Evolutionary conservation across 2,329 filamentous ascomycete genomes (phyloP).

Genomic region (Neopestalotiopsis rosae): DNA sequence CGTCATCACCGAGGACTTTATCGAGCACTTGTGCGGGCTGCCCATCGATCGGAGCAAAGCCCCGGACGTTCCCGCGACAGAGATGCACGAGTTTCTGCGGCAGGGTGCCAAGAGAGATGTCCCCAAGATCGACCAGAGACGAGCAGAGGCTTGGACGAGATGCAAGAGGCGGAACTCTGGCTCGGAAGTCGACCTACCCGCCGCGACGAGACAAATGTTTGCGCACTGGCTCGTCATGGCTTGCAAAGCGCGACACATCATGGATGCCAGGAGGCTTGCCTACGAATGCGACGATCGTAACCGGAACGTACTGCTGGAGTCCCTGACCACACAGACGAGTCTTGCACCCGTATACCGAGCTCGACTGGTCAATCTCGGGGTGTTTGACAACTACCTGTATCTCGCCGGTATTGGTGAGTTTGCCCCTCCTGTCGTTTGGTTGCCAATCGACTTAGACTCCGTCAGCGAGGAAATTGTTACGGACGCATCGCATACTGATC

Average conservation of each 20-base stretch:
- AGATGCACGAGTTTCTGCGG: background rate
- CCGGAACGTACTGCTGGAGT: background rate
- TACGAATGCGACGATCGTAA: background rate
- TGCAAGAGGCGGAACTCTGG: background rate
- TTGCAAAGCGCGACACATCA: background rate
- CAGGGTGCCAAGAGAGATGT: background rate
- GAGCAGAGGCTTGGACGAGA: background rate
- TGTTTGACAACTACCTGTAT: conserved; percentile 1
- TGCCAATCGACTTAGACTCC: background rate
- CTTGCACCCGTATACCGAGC: conserved; percentile 5
- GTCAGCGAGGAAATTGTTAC: too few relatives aligned
- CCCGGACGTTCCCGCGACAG: background rate
- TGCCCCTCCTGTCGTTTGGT: background rate
- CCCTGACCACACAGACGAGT: background rate
- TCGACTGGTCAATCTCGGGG: conserved; percentile 12
- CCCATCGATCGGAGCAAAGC: conserved; percentile 3
- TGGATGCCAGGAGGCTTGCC: conserved; percentile 10
- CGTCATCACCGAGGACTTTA: background rate
- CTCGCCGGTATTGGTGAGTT: conserved; percentile 5
- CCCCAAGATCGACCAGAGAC: background rate
- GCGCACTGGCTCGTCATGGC: conserved; percentile 13
- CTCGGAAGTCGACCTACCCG: background rate
- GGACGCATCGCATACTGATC: background rate
- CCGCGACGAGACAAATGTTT: conserved; percentile 1
- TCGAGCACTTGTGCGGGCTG: background rate